Evolutionary conservation across 208 protist species (phyloP).

Genomic region (Trypanosoma platydactyli): DNA sequence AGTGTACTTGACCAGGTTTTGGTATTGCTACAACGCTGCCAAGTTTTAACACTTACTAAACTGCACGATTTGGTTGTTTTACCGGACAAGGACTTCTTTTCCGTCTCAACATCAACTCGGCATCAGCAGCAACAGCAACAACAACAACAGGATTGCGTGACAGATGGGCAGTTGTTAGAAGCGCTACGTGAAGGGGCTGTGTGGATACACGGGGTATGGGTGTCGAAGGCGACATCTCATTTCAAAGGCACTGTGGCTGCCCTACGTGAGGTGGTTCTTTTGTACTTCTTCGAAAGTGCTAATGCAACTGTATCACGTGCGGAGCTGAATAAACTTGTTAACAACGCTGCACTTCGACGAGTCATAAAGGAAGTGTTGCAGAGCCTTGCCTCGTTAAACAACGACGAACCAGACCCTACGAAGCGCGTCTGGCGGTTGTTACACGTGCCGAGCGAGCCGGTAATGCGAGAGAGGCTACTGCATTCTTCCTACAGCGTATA

Average conservation of each 20-base stretch:
- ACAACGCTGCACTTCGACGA: slow-evolving; percentile 33
- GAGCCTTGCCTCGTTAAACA: slow-evolving; percentile 56
- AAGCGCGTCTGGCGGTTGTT: slow-evolving; percentile 69
- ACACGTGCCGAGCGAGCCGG: slow-evolving; percentile 42
- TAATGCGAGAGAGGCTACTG: slow-evolving; percentile 11
- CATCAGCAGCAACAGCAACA: neutral
- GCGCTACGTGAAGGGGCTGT: slow-evolving; percentile 50
- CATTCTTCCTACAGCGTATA: slow-evolving; percentile 36
- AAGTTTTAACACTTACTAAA: slow-evolving; percentile 58
- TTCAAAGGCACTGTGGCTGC: slow-evolving; percentile 72
- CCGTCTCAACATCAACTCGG: neutral
- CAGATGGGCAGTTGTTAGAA: slow-evolving; percentile 47
- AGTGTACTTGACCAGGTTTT: slow-evolving; percentile 54
- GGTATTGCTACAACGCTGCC: slow-evolving; percentile 59
- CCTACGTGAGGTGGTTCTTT: slow-evolving; percentile 70
- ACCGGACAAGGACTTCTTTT: slow-evolving; percentile 6
- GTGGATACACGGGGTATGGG: slow-evolving; percentile 88
- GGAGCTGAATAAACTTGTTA: slow-evolving; percentile 61
- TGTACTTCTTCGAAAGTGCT: slow-evolving; percentile 60
- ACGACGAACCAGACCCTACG: slow-evolving; percentile 40
- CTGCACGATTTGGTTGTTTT: slow-evolving; percentile 21
- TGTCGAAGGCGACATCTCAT: slow-evolving; percentile 40
- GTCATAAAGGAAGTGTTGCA: slow-evolving; percentile 69
- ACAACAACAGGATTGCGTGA: slow-evolving; percentile 21
- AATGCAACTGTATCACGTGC: slow-evolving; percentile 51